Evolutionary conservation across 352 stramenopile genomes (phyloP), one percentile per base, ranked within the genome.

Genomic region (Phytopythium delawarense): DNA sequence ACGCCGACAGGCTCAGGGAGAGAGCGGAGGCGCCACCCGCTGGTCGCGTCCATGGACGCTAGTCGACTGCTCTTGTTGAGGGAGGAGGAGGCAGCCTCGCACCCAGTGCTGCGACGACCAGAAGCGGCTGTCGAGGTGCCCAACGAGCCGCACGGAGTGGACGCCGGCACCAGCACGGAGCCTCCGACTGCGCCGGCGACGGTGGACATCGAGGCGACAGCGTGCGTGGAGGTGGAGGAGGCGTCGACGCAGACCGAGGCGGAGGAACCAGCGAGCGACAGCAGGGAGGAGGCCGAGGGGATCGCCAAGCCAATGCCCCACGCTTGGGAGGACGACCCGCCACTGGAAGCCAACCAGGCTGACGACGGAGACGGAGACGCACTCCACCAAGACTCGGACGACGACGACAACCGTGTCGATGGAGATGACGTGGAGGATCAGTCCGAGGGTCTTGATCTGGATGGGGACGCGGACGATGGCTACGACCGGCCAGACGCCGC

Each of bases 1-100:
- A 55, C n/a, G 4, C 23, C 32, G 25, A 56, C 50, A 23, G 34
- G 7, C 2, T 28, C 13, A 34, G 39, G 34, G n/a, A n/a, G 37
- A 51, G 37, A 18, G n/a, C 45, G 23, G 39, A 55, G 28, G 21
- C 44, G 45, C 6, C 78, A 73, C 39, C 61, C 65, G 11, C 54
- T 85, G 15, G 63, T 63, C 23, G 66, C 72, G 51, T 85, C 75
- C 8, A 61, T 84, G 61, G 68, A 60, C 48, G 13, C 68, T 18
- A 4, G 18, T 15, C 0, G 16, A 25, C 7, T 25, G 42, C 20
- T 25, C 12, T 49, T 20, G 18, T 6, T 49, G 4, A 18, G n/a
- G 2, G 42, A 25, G 42, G 18, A 46, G 16, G 40, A 46, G 18
- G 16, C 7, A 16, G 37, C 12, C 37, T 44, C 37, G 37, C 11